Evolutionary conservation across 208 protist genomes (phyloP), one percentile per base, ranked within the genome.

Genomic region (Blechomonas ayalai): DNA sequence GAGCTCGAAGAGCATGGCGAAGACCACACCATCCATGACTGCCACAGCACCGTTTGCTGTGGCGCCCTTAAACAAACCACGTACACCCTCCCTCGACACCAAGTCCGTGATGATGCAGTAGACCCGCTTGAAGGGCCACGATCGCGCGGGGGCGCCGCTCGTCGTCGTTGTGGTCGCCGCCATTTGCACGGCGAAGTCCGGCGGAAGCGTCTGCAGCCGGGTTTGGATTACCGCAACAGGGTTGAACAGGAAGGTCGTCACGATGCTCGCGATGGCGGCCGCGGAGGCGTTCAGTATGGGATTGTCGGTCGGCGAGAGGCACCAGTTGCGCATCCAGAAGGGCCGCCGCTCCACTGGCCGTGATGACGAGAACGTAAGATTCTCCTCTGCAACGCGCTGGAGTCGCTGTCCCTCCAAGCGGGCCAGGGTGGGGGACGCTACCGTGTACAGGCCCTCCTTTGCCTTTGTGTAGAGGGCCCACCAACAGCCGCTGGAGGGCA

Each of bases 401-500:
- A 24, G 33, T 52, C 67, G 59, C 9, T 68, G 59, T n/a, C n/a
- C n/a, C 19, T 80, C 67, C 73, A 62, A 86, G n/a, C 29, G 57
- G 1, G 40, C 25, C 24, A 92, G 60, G 5, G 45, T 65, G 2
- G 83, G 83, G 10, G 66, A 62, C 31, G 66, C 55, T 2, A 59
- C 29, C n/a, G 52, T 69, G 59, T 92, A 92, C 16, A 92, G 50
- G 6, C 28, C 37, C 40, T 73, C 64, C 47, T 92, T 92, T 9
- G 64, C 53, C 45, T 82, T 75, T 1, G 75, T 85, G 54, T 92
- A 92, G 10, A 84, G 34, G 0, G 58, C 72, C 81, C 84, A 92
- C 84, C 84, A 92, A 38, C 72, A 59, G n/a, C 80, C 84, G 43
- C 70, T 85, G 9, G 77, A 75, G 4, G 84, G 84, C 15, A 92